Evolutionary conservation across 148 eudicot species (phyloP), one percentile per base, ranked within the genome.

Genomic region (Camellia sinensis): DNA sequence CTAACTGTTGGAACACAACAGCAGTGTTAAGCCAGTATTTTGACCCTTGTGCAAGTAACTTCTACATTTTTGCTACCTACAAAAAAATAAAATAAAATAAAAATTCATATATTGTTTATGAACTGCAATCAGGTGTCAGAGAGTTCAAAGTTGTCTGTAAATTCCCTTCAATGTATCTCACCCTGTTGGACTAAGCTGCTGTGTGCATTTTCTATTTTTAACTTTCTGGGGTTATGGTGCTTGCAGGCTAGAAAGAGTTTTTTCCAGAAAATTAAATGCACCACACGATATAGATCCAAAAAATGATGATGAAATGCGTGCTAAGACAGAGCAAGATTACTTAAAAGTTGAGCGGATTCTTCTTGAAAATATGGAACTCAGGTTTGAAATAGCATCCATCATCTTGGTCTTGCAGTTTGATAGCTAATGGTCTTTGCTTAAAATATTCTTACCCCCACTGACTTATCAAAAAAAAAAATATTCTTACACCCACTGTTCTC

Each of bases 351-450:
- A 95, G 84, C 90, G 99, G 63, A 87, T 96, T 85, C 93, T 95
- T 73, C 88, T 96, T 60, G 92, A 96, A 80, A 96, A 90, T 78
- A 86, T 96, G 94, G 92, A 91, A 50, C 78, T 95, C 81, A 93
- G 99, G 97, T 92, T 63, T 74, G 64, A 45, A 29, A 67, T 60
- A n/a, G 76, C 62, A 43, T 65, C 68, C 68, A n/a, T 73, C 62
- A 43, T 65, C 68, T 73, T 62, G 19, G 19, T 57, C 65, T 84
- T 61, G 76, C 63, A 3, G 76, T 41, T 48, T 53, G 71, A 72
- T 52, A 29, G 43, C 9, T 44, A 73, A 37, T 54, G 44, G 15
- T 65, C 29, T 77, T 50, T 50, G 61, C 13, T 22, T 65, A 29
- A 29, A 29, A 29, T 52, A 22, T n/a, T 15, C 43, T 53, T 52